Conservation (phyloP, 495 filamentous ascomycete genomes). For the Neurospora hispaniola region DNA sequence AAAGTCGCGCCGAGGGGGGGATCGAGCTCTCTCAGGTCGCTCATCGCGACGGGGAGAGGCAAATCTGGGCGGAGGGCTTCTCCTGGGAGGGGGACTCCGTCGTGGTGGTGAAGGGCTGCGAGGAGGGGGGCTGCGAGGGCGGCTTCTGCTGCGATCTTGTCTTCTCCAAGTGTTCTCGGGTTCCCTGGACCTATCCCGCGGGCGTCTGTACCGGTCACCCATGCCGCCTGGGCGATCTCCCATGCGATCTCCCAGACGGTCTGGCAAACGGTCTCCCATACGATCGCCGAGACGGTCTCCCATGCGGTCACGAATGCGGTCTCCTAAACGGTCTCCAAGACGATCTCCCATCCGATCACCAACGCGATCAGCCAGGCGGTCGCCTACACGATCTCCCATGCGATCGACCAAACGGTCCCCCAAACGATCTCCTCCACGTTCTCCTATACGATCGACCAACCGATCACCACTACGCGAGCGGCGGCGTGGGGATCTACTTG, state of each 20-base stretch:
- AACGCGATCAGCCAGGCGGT: constrained; percentile 29
- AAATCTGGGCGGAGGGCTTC: constrained; percentile 23
- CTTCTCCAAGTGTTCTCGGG: constrained; percentile 9
- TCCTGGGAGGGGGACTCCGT: constrained; percentile 25
- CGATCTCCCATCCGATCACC: constrained; percentile 13
- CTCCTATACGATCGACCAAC: constrained; percentile 10
- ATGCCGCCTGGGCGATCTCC: constrained; percentile 18
- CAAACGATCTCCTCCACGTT: constrained; percentile 11
- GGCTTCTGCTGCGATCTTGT: constrained; percentile 29
- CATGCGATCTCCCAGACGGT: background rate
- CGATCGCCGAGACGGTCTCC: background rate
- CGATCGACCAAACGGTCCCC: constrained; percentile 13
- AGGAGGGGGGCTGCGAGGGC: constrained; percentile 27
- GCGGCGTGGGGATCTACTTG: constrained; percentile 25
- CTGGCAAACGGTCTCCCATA: background rate
- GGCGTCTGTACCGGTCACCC: constrained; percentile 20
- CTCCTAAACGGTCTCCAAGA: background rate
- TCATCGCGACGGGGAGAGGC: constrained; percentile 34
- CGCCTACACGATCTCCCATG: constrained; percentile 23
- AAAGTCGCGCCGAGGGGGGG: constrained; percentile 19
- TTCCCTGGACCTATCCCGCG: constrained; percentile 22
- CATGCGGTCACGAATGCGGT: background rate
- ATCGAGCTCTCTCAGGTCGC: constrained; percentile 13
- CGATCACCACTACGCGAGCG: constrained; percentile 21
- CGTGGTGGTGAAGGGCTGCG: constrained; percentile 21